Evolutionary conservation across 2,329 filamentous ascomycete species (phyloP).

Genomic region (Sporothrix phasma): DNA sequence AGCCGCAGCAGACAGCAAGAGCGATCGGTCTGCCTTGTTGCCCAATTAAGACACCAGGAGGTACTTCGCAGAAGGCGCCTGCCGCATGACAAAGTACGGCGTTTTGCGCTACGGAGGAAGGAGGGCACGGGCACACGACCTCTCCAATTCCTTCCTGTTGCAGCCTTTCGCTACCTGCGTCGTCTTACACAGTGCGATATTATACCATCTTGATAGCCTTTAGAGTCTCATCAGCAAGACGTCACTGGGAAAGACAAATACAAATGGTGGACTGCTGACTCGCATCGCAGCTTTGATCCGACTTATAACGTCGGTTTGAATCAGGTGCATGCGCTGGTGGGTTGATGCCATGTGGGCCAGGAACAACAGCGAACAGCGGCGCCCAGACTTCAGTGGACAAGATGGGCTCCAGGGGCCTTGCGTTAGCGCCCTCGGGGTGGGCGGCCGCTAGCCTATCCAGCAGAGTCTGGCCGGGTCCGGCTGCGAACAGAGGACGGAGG

Average conservation of each 20-base stretch:
- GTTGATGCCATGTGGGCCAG: not conserved
- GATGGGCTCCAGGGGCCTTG: not conserved
- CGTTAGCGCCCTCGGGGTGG: not conserved
- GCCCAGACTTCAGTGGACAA: not conserved
- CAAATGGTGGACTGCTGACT: not conserved
- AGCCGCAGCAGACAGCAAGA: not conserved
- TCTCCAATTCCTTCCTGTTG: not conserved
- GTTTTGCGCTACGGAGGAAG: not conserved
- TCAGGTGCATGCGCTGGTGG: not conserved
- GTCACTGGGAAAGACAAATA: too few relatives aligned
- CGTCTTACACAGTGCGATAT: too few relatives aligned
- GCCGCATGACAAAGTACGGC: not conserved
- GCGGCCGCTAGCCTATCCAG: not conserved
- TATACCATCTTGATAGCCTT: too few relatives aligned
- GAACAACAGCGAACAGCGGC: too few relatives aligned
- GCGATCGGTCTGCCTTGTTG: not conserved
- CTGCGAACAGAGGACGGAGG: too few relatives aligned
- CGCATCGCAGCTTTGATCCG: not conserved
- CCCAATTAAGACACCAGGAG: not conserved
- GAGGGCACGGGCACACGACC: slow-evolving; percentile 4
- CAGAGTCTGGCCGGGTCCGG: not conserved
- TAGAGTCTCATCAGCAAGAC: too few relatives aligned
- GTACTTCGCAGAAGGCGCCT: too few relatives aligned
- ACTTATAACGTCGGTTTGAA: not conserved
- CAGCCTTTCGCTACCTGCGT: too few relatives aligned